Base-by-base conservation (phyloP, 495 filamentous ascomycete species). In the Hyaloscypha hepaticicola region DNA sequence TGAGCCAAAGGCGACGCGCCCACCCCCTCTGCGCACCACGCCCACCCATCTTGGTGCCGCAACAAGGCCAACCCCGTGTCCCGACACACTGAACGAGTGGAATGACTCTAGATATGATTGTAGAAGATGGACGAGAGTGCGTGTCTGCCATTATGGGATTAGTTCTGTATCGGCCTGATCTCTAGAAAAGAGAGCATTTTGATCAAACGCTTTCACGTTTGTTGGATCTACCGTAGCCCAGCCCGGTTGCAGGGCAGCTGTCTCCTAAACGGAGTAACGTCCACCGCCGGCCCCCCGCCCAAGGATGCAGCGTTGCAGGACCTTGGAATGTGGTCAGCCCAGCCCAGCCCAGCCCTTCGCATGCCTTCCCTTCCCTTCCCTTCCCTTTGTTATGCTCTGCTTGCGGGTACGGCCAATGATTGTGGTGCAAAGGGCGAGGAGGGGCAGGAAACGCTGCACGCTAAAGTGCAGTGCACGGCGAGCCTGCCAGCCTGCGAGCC, bases 1-100 rank as follows among this genome's bases (percentile, higher is more conserved):
- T 29, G 53, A 27, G 50, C 50, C 50, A 53, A 51, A 53, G 12
- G n/a, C n/a, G 26, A 28, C 26, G 50, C 50, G 53, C 24, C 26
- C 53, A 56, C 25, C 53, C 53, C 29, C 53, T 8, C 11, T 4
- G 7, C 38, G 38, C 38, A 45, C 38, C 6, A 3, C 38, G 19
- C 38, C 38, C 38, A 19, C 38, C 14, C 38, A 16, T 16, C 38
- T 45, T 45, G 38, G 38, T 45, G 38, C 38, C 38, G 38, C 38
- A 45, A 16, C 38, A 45, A n/a, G 38, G 29, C 53, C 53, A 33
- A 14, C 26, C 22, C 50, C n/a, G 12, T 4, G 27, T n/a, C n/a
- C n/a, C 24, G 14, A 27, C 26, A 31, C n/a, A 26, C 53, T 56
- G 53, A 56, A 27, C 29, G 12, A 26, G 27, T 16, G 53, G 11